Conservation (phyloP, 192 early-diverging fungal species). For the Podochytrium sp. region DNA sequence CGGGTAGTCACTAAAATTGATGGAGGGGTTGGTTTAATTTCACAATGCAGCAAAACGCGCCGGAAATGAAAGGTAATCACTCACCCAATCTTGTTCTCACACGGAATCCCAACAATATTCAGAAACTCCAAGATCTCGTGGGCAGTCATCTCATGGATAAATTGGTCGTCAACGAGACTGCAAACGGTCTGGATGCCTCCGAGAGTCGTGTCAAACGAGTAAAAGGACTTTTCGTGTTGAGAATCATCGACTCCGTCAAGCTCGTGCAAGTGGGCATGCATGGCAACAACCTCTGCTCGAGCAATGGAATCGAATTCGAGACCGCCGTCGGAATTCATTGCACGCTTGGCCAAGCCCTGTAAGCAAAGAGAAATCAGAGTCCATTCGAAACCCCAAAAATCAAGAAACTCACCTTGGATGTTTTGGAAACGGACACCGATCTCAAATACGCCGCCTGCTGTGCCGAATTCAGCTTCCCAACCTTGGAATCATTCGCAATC, state of each 20-base stretch:
- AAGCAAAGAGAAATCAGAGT: background rate
- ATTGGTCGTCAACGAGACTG: conserved; percentile 30
- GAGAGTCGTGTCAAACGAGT: conserved; percentile 36
- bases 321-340: conserved; percentile 1
- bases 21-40: too few species aligned
- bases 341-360: conserved; percentile 35
- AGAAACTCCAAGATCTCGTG: conserved; percentile 36
- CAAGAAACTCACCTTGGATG: conserved; percentile 1
- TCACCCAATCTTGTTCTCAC: background rate
- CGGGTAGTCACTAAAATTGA: conserved; percentile 38
- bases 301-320: conserved; percentile 37
- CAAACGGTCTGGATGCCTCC: conserved; percentile 41
- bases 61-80: background rate
- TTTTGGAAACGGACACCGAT: conserved; percentile 29
- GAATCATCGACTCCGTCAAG: conserved; percentile 35
- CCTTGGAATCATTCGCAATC: conserved; percentile 35
- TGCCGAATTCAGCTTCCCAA: conserved; percentile 29
- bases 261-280: conserved; percentile 34
- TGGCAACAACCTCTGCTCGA: conserved; percentile 29
- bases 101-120: conserved; percentile 39
- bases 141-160: conserved; percentile 2
- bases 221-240: conserved; percentile 35
- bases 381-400: background rate
- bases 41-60: too few species aligned
- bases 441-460: conserved; percentile 42